Percentiles rank a stretch among this genome's conserved stretches.
Conservation (phyloP, 2,329 filamentous ascomycete species). For the Neofusicoccum parvum region DNA sequence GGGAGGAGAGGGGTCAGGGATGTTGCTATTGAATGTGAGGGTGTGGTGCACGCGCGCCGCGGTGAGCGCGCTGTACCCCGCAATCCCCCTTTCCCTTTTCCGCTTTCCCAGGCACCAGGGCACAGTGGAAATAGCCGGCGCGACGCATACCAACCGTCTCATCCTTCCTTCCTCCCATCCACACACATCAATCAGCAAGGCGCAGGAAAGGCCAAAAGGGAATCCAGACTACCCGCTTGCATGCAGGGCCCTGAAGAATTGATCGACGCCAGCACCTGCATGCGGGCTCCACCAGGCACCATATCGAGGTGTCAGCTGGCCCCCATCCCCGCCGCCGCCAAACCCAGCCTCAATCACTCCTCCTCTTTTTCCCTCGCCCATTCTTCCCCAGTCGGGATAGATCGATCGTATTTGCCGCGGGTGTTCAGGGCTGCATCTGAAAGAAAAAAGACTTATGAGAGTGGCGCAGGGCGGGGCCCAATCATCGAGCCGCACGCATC, state of each 20-base stretch:
- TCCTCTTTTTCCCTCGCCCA: not conserved
- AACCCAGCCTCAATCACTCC: not conserved
- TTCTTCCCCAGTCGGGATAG: not conserved
- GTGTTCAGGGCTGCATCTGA: constrained; percentile 2
- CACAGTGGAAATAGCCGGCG: constrained; percentile 13
- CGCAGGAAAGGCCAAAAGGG: not conserved
- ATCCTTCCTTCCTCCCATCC: not conserved
- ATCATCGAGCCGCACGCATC: constrained; percentile 10
- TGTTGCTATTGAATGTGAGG: constrained; percentile 4
- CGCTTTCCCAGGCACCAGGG: constrained; percentile 4
- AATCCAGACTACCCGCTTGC: constrained; percentile 8
- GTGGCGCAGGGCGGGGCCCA: not conserved
- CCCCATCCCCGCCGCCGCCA: not conserved
- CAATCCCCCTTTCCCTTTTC: constrained; percentile 6
- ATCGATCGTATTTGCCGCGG: constrained; percentile 7
- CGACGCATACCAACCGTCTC: not conserved
- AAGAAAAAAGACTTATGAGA: constrained; percentile 8
- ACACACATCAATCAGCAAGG: not conserved
- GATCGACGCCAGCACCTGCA: constrained; percentile 15
- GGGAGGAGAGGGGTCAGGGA: not conserved
- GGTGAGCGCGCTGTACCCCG: constrained; percentile 9
- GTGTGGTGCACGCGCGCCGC: not conserved
- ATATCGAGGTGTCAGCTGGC: constrained; percentile 16
- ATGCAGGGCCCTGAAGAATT: constrained; percentile 19
- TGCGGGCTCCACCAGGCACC: constrained; percentile 10